Base-by-base conservation (phyloP, 2,329 filamentous ascomycete genomes). In the Parastagonospora nodorum region DNA sequence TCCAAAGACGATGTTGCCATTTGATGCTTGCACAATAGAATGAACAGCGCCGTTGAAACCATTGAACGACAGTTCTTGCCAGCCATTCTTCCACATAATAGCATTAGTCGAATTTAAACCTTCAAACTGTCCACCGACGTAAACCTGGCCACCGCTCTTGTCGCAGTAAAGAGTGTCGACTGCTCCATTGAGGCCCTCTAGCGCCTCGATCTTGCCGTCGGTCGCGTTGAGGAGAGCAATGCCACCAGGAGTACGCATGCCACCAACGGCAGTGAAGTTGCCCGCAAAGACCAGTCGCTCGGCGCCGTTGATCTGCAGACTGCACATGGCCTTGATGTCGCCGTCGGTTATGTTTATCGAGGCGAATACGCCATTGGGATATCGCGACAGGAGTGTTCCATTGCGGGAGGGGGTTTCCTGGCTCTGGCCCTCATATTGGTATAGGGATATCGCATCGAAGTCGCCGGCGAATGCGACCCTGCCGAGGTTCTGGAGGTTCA, bases 41-140 rank as follows among this genome's bases (percentile, higher is more conserved):
- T 85, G 84, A 44, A 99, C 92, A 2, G 90, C 90, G 24, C 92
- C 92, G 74, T 97, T 97, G 76, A 99, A 96, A 16, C 95, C 95
- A 35, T 87, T 86, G 77, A 99, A 99, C 2, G 93, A 88, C 49
- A 99, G 77, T 65, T 90, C 88, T 15, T 83, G 83, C 88, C 90
- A 97, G 37, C 64, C 58, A 28, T 84, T 77, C 8, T 78, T 82
- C 91, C 91, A 97, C 10, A 89, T 84, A 61, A 97, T 88, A 5
- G 93, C 95, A 72, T 99, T 97, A 24, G 88, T 90, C 6, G 92
- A 94, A 68, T 94, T 90, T 32, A 79, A 82, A 36, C 86, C 87
- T 48, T 83, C 86, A 71, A 99, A 97, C 54, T 85, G 88, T 27
- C 94, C 94, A 51, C 94, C 95, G 38, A 97, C 86, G 67, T 95